phyloP scores from a whole-genome alignment of 2,329 filamentous ascomycete species.

The Tolypocladium nubicola region DNA sequence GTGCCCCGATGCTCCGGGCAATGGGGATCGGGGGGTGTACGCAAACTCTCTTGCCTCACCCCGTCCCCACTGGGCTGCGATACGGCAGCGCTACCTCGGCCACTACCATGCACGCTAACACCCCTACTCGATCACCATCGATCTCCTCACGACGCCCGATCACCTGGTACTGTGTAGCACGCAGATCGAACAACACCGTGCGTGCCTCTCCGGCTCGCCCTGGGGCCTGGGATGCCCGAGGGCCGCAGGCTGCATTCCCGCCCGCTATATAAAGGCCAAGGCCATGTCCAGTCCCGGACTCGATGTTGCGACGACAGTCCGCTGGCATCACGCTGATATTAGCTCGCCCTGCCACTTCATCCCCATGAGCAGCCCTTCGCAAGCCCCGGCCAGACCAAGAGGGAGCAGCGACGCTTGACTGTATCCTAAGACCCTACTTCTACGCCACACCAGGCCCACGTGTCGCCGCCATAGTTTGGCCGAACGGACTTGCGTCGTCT shows the following conservation, averaged over 20 bases:
- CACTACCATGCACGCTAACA: neutral
- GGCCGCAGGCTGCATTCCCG: neutral
- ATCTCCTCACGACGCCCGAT: constrained; percentile 11
- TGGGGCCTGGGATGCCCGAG: too few species aligned
- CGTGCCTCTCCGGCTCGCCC: neutral
- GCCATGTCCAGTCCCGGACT: neutral
- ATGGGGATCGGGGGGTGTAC: neutral
- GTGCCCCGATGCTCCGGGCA: neutral
- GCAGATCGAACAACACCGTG: constrained; percentile 6
- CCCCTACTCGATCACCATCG: constrained; percentile 9
- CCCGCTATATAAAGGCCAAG: neutral
- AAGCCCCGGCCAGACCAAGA: neutral
- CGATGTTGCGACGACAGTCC: neutral
- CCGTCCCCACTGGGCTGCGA: neutral
- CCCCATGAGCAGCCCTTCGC: neutral
- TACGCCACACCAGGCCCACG: neutral
- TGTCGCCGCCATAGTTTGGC: neutral
- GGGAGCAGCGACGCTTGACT: neutral
- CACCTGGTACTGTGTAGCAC: constrained; percentile 9
- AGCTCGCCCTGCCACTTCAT: neutral
- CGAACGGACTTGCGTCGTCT: too few species aligned
- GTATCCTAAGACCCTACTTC: neutral
- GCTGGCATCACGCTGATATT: neutral
- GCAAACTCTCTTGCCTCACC: neutral
- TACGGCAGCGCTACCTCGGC: neutral